Evolutionary conservation across 1,139 yeast species (phyloP).

Genomic region (Protomyces gravidus): DNA sequence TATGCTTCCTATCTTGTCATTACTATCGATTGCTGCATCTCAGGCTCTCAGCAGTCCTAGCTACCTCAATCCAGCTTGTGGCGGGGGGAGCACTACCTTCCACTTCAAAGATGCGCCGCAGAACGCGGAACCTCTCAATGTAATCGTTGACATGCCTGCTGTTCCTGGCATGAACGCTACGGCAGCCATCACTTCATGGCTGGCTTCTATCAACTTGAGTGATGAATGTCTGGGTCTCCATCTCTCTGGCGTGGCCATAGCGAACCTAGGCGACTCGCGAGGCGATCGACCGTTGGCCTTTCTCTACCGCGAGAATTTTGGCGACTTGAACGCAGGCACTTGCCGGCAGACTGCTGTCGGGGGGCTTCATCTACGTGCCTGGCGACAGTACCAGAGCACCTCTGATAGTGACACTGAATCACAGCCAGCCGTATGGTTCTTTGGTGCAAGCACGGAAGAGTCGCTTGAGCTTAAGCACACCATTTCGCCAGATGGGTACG

Average conservation of each 20-base stretch:
- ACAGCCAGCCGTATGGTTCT: constrained; percentile 1
- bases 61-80: too few relatives aligned
- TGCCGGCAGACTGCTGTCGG: constrained; percentile 13
- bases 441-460: constrained; percentile 16
- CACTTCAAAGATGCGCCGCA: constrained; percentile 3
- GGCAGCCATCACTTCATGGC: constrained; percentile 3
- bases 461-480: constrained; percentile 5
- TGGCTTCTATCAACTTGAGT: constrained; percentile 9
- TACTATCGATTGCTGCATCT: too few relatives aligned
- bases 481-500: constrained; percentile 8
- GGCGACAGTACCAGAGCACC: constrained; percentile 1
- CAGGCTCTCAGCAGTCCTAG: too few relatives aligned
- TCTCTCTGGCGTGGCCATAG: constrained; percentile 10
- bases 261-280: not conserved
- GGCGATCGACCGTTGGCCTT: constrained; percentile 9
- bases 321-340: constrained; percentile 6
- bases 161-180: not conserved
- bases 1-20: too few relatives aligned
- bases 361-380: constrained; percentile 19
- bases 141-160: not conserved
- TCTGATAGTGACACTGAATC: not conserved
- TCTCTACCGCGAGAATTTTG: constrained; percentile 27
- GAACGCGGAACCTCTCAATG: constrained; percentile 19
- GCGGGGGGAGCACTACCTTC: constrained; percentile 17
- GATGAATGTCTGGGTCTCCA: constrained; percentile 23